A percentile compares a stretch with the other conserved stretches of the same genome.
Conservation (phyloP, 345 rosid genomes). For the Iberis pinnata region DNA sequence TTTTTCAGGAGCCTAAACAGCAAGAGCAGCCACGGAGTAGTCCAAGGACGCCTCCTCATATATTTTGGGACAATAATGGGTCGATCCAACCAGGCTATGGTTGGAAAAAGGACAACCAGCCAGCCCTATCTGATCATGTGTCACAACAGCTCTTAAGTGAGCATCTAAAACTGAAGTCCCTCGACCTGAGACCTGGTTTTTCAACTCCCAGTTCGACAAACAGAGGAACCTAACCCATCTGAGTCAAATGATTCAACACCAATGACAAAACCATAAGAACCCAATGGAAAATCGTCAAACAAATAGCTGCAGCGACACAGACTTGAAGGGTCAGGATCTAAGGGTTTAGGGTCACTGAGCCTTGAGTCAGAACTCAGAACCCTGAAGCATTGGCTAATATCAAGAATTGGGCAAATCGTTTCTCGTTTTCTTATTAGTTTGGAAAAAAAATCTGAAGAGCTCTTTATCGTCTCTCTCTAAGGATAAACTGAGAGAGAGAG, state of each 20-base stretch:
- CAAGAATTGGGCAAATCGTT: slow-evolving; percentile 17
- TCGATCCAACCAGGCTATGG: slow-evolving; percentile 34
- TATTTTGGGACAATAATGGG: slow-evolving; percentile 42
- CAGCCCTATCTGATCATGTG: slow-evolving; percentile 53
- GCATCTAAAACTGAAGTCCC: slow-evolving; percentile 45
- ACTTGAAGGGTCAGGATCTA: slow-evolving; percentile 22
- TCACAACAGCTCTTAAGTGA: slow-evolving; percentile 59
- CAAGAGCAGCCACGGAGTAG: slow-evolving; percentile 44
- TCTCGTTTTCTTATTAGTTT: too few relatives aligned
- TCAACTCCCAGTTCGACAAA: slow-evolving; percentile 35
- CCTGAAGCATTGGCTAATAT: slow-evolving; percentile 22
- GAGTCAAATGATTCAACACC: slow-evolving; percentile 17
- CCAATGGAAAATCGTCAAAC: slow-evolving; percentile 17
- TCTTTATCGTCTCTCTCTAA: slow-evolving; percentile 16
- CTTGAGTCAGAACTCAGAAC: background rate
- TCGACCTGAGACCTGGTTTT: slow-evolving; percentile 44
- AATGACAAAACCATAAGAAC: slow-evolving; percentile 24
- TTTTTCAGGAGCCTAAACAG: slow-evolving; percentile 47
- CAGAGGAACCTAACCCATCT: slow-evolving; percentile 32
- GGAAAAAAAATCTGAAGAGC: slow-evolving; percentile 21
- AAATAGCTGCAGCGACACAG: slow-evolving; percentile 22
- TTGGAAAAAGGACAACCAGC: slow-evolving; percentile 44
- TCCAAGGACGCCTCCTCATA: slow-evolving; percentile 43
- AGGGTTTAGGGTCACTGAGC: slow-evolving; percentile 10
- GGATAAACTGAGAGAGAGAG: slow-evolving; percentile 13